These are phyloP conservation scores for Immersiella caudata DNA, from an alignment of 495 filamentous ascomycete genomes.

Conservation along the genomic window DNA sequence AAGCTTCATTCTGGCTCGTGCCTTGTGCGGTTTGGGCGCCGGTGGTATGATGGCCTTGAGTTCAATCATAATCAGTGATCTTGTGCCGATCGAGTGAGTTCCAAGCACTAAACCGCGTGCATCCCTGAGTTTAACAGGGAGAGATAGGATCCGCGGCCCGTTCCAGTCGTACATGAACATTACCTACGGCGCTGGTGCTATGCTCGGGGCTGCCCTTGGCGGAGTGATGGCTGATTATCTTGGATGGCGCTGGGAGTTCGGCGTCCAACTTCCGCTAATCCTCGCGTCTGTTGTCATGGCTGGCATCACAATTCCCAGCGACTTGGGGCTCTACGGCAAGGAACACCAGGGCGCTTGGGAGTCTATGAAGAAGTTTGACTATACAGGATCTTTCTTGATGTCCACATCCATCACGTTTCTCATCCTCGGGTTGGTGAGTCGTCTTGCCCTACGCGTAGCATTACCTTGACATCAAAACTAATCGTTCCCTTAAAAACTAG, in stretches of 20 bases:
- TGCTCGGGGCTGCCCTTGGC: conserved; percentile 70
- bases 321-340: conserved; percentile 60
- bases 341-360: conserved; percentile 54
- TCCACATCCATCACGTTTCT: conserved; percentile 65
- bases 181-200: conserved; percentile 62
- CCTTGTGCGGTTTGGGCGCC: conserved; percentile 73
- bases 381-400: conserved; percentile 65
- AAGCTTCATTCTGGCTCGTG: conserved; percentile 72
- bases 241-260: conserved; percentile 73
- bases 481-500: conserved; percentile 28
- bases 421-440: conserved; percentile 68
- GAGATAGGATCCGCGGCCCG: conserved; percentile 57
- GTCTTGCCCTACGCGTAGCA: neutral
- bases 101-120: neutral
- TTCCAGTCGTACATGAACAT: conserved; percentile 82
- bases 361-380: conserved; percentile 68
- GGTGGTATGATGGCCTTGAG: conserved; percentile 74
- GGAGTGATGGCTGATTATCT: conserved; percentile 73
- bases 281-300: conserved; percentile 61
- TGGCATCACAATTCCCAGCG: conserved; percentile 58
- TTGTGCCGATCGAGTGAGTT: conserved; percentile 71
- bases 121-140: neutral
- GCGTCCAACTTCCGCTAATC: conserved; percentile 67
- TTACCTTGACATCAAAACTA: neutral
- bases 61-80: conserved; percentile 72